Base-by-base conservation (phyloP, 2,329 filamentous ascomycete genomes). In the Clarireedia hainanense region DNA sequence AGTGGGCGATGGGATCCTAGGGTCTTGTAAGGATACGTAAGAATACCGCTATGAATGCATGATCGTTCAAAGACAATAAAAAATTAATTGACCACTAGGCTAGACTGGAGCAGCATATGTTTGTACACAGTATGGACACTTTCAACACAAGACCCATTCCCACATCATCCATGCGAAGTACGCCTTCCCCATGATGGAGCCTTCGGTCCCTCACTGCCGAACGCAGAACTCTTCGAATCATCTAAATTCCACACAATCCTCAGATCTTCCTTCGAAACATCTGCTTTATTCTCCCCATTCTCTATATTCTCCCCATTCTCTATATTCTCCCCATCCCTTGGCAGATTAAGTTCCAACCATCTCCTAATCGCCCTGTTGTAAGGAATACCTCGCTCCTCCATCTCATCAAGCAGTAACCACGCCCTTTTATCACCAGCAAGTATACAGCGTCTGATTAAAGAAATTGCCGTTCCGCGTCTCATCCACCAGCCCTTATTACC, bases 401-500 rank as follows among this genome's bases (percentile, higher is more conserved):
- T 66, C 40, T 64, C 60, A 20, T 57, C 55, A 2, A 69, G 30
- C 20, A 69, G 51, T 14, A 57, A 42, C 62, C 60, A 65, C 9
- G 54, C 60, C 7, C 67, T 57, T 7, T 51, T 17, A 60, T 69
- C 66, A 4, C 52, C 57, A 30, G 43, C 48, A 1, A 23, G 27
- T 0, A 61, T 56, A 58, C 65, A 67, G n/a, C 47, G 58, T 20
- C 56, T 59, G 5, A 64, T 60, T 42, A 67, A 45, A 7, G 40
- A 20, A 2, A 45, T 34, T 6, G 60, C 65, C 1, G 67, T 69
- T 1, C 67, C 67, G 4, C 30, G 27, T 48, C 66, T 62, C 65
- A 69, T 64, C 64, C 65, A 69, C 67, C 67, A 69, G 2, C 65
- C 65, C 26, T 57, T 58, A 26, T 58, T 56, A 5, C 60, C 64